Conservation (phyloP, 1,284 basidiomycete species). For the Pterulicium gracile region DNA sequence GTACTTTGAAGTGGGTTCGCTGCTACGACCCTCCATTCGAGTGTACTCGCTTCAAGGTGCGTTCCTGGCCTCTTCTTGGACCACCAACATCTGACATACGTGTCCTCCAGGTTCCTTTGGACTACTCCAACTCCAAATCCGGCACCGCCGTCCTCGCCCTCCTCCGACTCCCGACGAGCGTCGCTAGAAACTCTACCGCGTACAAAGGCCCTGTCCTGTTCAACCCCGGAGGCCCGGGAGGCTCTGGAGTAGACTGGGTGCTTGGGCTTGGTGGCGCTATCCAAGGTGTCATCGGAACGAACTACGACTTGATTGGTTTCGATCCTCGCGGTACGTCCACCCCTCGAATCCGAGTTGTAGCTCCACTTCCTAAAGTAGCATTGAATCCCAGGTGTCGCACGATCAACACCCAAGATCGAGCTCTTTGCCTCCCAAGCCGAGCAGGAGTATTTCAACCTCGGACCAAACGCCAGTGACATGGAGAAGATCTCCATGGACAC, state of each 20-base stretch:
- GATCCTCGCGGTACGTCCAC: background rate
- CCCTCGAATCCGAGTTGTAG: background rate
- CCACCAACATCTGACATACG: background rate
- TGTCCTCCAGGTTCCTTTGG: background rate
- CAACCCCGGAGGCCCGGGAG: conserved; percentile 1
- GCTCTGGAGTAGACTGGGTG: background rate
- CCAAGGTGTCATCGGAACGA: background rate
- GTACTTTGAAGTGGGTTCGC: background rate
- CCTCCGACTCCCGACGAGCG: background rate
- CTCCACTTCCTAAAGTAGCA: background rate
- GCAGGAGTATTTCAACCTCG: background rate
- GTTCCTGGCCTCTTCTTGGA: too few relatives aligned
- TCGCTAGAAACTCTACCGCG: background rate
- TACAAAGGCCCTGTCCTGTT: conserved; percentile 1
- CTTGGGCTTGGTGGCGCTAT: background rate
- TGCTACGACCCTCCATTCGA: background rate
- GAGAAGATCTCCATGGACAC: background rate
- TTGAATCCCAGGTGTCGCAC: background rate
- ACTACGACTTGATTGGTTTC: background rate
- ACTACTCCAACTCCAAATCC: background rate
- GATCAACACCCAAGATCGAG: background rate
- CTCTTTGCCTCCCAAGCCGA: background rate
- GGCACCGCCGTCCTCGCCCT: background rate
- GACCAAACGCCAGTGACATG: background rate
- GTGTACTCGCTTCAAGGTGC: background rate